Conservation (phyloP, 1,284 basidiomycete genomes). For the Apiotrichum akiyoshidainum region DNA sequence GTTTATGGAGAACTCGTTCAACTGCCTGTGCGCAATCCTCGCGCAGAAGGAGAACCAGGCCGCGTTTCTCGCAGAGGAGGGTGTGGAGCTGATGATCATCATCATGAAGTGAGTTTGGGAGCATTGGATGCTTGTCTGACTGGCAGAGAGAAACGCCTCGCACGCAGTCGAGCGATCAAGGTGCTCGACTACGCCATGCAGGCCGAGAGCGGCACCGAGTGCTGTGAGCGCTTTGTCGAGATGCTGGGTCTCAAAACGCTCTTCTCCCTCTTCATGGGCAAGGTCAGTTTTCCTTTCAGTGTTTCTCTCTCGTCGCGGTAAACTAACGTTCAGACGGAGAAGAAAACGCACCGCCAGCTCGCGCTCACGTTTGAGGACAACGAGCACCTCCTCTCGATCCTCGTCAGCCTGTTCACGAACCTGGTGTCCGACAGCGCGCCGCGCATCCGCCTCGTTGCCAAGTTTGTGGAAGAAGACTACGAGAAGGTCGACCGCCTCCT, state of each 20-base stretch:
- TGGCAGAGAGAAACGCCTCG: conserved; percentile 72
- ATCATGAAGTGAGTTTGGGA: conserved; percentile 76
- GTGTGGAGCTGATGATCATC: conserved; percentile 92
- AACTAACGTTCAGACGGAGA: conserved; percentile 28
- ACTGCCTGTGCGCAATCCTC: conserved; percentile 77
- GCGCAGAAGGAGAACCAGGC: conserved; percentile 71
- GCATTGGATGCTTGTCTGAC: not conserved
- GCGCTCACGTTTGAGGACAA: conserved; percentile 71
- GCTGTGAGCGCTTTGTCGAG: conserved; percentile 86
- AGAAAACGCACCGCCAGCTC: conserved; percentile 62
- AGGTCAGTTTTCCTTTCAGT: conserved; percentile 61
- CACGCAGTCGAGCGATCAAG: conserved; percentile 79
- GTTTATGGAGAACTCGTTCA: conserved; percentile 96
- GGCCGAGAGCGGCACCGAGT: conserved; percentile 65
- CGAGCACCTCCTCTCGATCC: conserved; percentile 80
- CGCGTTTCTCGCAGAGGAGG: conserved; percentile 84
- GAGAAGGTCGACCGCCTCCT: conserved; percentile 90
- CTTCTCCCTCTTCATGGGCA: conserved; percentile 89
- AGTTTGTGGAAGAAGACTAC: conserved; percentile 88
- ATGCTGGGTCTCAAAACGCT: conserved; percentile 80
- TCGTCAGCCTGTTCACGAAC: conserved; percentile 84
- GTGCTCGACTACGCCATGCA: conserved; percentile 87
- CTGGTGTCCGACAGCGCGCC: conserved; percentile 77
- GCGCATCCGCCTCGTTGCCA: conserved; percentile 79
- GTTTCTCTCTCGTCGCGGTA: too few relatives aligned